A percentile compares a stretch with the other conserved stretches of the same genome.
phyloP scores from a whole-genome alignment of 2,329 filamentous ascomycete species.

The Onygenales sp. region DNA sequence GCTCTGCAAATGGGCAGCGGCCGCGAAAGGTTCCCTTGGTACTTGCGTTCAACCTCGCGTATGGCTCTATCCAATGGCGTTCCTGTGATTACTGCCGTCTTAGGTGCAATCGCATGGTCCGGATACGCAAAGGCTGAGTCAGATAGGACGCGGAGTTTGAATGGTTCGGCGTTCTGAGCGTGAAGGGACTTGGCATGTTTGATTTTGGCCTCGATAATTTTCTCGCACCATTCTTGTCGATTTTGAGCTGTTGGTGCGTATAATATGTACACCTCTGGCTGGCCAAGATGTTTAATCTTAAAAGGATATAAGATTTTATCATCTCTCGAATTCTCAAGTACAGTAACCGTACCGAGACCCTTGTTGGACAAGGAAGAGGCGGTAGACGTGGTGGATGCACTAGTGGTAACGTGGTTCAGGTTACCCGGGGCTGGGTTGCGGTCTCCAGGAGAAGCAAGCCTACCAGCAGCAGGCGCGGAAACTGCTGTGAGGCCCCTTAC shows the following conservation, averaged over 20 bases:
- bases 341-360: slow-evolving; percentile 37
- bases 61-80: slow-evolving; percentile 90
- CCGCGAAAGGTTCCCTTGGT: slow-evolving; percentile 52
- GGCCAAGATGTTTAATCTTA: slow-evolving; percentile 83
- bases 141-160: slow-evolving; percentile 81
- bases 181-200: slow-evolving; percentile 80
- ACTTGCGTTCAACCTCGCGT: slow-evolving; percentile 71
- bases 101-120: slow-evolving; percentile 45
- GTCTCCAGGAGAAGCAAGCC: slow-evolving; percentile 40
- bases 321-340: slow-evolving; percentile 53
- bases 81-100: slow-evolving; percentile 70
- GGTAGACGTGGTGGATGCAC: slow-evolving; percentile 52
- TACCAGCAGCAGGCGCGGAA: neutral
- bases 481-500: slow-evolving; percentile 60
- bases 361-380: slow-evolving; percentile 27
- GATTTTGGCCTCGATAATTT: slow-evolving; percentile 91
- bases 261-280: slow-evolving; percentile 69
- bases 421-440: slow-evolving; percentile 41
- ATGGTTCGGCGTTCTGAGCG: slow-evolving; percentile 91
- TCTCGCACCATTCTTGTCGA: slow-evolving; percentile 81
- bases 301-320: slow-evolving; percentile 88
- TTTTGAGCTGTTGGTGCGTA: slow-evolving; percentile 70
- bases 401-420: slow-evolving; percentile 60
- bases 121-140: slow-evolving; percentile 66
- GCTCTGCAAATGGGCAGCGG: slow-evolving; percentile 74